A percentile compares a stretch with the other conserved stretches of the same genome.
phyloP scores from a whole-genome alignment of 805 yeast genomes.

The Kuraishia floccosa region DNA sequence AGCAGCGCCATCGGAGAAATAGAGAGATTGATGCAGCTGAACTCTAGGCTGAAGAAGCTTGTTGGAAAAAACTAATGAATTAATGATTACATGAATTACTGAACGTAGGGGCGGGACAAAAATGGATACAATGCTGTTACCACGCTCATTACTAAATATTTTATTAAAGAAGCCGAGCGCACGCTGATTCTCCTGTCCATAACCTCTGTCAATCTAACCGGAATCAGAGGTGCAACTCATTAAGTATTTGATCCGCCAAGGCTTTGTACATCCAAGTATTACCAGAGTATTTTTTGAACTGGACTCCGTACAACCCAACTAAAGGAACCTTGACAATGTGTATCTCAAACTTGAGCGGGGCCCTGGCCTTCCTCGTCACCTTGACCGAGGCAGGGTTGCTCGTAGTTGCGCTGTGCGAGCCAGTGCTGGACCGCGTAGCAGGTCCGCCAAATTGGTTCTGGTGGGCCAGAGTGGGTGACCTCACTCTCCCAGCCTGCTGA shows the following conservation, averaged over 20 bases:
- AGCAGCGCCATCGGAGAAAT: slow-evolving; percentile 15
- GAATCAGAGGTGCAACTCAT: slow-evolving; percentile 48
- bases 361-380: slow-evolving; percentile 16
- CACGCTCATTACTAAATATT: no score
- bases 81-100: neutral
- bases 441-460: slow-evolving; percentile 2
- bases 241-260: slow-evolving; percentile 74
- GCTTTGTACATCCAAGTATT: slow-evolving; percentile 94
- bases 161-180: no score
- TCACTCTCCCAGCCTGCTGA: slow-evolving; percentile 9
- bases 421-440: slow-evolving; percentile 2
- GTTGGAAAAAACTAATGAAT: neutral
- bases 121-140: no score
- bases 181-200: no score
- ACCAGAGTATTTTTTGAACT: slow-evolving; percentile 86
- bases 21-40: slow-evolving; percentile 10
- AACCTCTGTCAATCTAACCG: neutral
- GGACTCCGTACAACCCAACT: slow-evolving; percentile 86
- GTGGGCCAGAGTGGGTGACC: slow-evolving; percentile 7
- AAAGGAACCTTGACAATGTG: slow-evolving; percentile 88
- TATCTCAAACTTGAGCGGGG: slow-evolving; percentile 81
- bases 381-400: neutral
- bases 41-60: slow-evolving; percentile 7
- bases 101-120: neutral
- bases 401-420: slow-evolving; percentile 3